Evolutionary conservation across 805 yeast genomes (phyloP).

Genomic region (Kluyveromyces lactis): DNA sequence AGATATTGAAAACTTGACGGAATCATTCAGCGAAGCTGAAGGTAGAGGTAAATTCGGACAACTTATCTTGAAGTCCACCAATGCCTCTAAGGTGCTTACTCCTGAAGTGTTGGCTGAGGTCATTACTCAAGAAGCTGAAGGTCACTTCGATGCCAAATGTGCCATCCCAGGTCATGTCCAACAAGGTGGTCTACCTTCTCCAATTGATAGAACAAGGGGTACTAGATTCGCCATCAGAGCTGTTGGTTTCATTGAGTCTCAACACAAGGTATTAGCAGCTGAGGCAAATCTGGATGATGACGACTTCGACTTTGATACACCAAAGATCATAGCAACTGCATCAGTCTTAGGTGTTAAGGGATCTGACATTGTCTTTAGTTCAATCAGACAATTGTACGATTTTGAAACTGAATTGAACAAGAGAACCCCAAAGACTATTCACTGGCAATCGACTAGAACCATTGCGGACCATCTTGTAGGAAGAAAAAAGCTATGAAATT

Average conservation of each 20-base stretch:
- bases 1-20: conserved; percentile 55
- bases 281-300: conserved; percentile 28
- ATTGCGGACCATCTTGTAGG: conserved; percentile 83
- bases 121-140: conserved; percentile 49
- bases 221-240: conserved; percentile 64
- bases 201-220: conserved; percentile 71
- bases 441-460: conserved; percentile 71
- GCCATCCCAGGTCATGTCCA: conserved; percentile 85
- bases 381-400: conserved; percentile 72
- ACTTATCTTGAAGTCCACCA: conserved; percentile 56
- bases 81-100: conserved; percentile 62
- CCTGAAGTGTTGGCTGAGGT: conserved; percentile 67
- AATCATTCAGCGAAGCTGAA: conserved; percentile 49
- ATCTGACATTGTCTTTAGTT: conserved; percentile 64
- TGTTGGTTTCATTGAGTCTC: conserved; percentile 54
- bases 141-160: conserved; percentile 66
- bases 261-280: conserved; percentile 19
- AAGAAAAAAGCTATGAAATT: conserved; percentile 35
- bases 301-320: conserved; percentile 23
- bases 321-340: conserved; percentile 45
- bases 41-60: conserved; percentile 67
- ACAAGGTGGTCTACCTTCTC: conserved; percentile 72
- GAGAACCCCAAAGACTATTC: conserved; percentile 84
- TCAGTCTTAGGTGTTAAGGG: conserved; percentile 78
- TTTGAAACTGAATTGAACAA: conserved; percentile 71